phyloP scores from a whole-genome alignment of 257 asterid species.

The Ilex aquifolium region DNA sequence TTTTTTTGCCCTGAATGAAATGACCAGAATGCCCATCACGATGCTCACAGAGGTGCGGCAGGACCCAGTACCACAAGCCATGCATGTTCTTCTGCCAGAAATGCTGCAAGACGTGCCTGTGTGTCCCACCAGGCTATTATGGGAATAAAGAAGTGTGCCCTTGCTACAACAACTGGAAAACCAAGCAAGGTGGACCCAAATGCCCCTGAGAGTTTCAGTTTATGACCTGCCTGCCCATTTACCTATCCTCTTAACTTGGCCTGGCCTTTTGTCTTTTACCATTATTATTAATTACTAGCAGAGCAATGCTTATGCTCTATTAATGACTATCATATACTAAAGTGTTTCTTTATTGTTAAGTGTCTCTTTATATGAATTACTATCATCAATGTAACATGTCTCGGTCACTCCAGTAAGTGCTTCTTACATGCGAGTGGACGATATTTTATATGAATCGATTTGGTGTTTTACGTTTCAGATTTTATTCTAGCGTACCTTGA shows the following conservation, averaged over 20 bases:
- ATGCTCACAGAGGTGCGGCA: slow-evolving; percentile 57
- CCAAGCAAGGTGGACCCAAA: slow-evolving; percentile 71
- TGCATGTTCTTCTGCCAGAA: slow-evolving; percentile 87
- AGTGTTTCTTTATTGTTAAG: not conserved
- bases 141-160: slow-evolving; percentile 79
- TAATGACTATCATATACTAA: not conserved
- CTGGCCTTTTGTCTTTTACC: too few relatives aligned
- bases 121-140: slow-evolving; percentile 81
- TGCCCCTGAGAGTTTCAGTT: slow-evolving; percentile 39
- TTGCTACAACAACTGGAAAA: slow-evolving; percentile 89
- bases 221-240: too few relatives aligned
- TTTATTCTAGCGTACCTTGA: too few relatives aligned
- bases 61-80: slow-evolving; percentile 62
- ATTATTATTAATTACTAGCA: not conserved
- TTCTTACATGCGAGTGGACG: too few relatives aligned
- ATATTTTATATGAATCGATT: too few relatives aligned
- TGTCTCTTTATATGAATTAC: not conserved
- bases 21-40: slow-evolving; percentile 68
- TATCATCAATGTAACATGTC: not conserved
- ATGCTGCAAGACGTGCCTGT: slow-evolving; percentile 68
- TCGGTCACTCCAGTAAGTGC: not conserved
- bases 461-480: too few relatives aligned
- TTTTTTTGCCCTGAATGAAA: slow-evolving; percentile 2
- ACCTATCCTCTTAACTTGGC: too few relatives aligned
- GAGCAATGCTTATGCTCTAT: too few relatives aligned